Conservation (phyloP, 805 yeast genomes). For the Candida ipomoeae region DNA sequence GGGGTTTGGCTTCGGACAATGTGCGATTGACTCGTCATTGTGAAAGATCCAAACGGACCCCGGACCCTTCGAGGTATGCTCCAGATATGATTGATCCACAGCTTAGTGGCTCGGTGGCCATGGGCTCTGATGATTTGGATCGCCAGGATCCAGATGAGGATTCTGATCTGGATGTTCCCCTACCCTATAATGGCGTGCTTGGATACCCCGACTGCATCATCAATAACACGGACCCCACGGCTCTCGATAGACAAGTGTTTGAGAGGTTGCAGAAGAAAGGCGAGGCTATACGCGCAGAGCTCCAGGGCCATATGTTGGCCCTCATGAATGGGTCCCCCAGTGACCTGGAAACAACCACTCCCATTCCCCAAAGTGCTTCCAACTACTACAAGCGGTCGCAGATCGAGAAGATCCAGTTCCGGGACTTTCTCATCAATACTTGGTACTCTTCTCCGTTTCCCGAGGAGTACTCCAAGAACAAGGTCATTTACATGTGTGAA, state of each 20-base stretch:
- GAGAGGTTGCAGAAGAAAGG: slow-evolving; percentile 16
- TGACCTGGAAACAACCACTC: slow-evolving; percentile 15
- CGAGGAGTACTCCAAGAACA: slow-evolving; percentile 65
- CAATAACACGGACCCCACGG: slow-evolving; percentile 55
- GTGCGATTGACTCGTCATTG: not conserved
- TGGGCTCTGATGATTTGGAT: not conserved
- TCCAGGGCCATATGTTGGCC: slow-evolving; percentile 8
- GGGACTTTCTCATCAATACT: slow-evolving; percentile 72
- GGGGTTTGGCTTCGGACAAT: not conserved
- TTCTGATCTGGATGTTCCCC: slow-evolving; percentile 3
- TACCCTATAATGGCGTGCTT: slow-evolving; percentile 68
- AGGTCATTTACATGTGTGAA: slow-evolving; percentile 72
- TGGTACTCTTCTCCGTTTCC: slow-evolving; percentile 96
- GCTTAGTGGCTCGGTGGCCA: not conserved
- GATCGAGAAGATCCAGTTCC: slow-evolving; percentile 63
- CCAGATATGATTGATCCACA: not conserved
- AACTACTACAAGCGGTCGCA: slow-evolving; percentile 31
- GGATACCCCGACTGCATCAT: slow-evolving; percentile 57
- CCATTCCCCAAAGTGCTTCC: slow-evolving; percentile 15
- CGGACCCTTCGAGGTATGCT: not conserved
- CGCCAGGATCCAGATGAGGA: not conserved
- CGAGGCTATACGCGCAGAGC: slow-evolving; percentile 27
- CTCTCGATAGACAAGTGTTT: slow-evolving; percentile 48
- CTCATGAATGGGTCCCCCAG: slow-evolving; percentile 8
- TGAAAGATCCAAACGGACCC: not conserved